Conservation (phyloP, 1,284 basidiomycete species). For the Psilocybe mexicana region DNA sequence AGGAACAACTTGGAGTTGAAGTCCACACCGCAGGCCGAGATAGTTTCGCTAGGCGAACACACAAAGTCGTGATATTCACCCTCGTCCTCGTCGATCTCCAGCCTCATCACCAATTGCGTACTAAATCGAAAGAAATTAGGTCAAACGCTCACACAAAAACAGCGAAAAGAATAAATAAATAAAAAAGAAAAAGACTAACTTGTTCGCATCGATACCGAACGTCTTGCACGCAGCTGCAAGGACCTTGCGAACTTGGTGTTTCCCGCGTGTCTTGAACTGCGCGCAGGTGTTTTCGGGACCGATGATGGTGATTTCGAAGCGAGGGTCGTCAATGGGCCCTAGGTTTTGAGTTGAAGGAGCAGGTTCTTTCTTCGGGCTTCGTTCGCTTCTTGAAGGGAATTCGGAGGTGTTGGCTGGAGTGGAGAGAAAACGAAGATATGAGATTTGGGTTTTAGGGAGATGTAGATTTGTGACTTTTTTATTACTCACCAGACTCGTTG, state of each 20-base stretch:
- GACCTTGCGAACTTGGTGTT: conserved; percentile 44
- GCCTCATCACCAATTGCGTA: conserved; percentile 8
- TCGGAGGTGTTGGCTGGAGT: not conserved
- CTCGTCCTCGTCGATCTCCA: conserved; percentile 11
- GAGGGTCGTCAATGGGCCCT: conserved; percentile 19
- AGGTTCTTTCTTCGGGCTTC: conserved; percentile 6
- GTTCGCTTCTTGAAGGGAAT: not conserved
- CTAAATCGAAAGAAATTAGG: not conserved
- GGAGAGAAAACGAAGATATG: not conserved
- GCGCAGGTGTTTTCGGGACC: conserved; percentile 32
- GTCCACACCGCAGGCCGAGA: conserved; percentile 12
- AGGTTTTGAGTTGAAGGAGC: not conserved
- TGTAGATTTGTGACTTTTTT: too few species aligned
- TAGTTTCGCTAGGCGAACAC: conserved; percentile 16
- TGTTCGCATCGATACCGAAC: conserved; percentile 35
- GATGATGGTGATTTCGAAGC: conserved; percentile 38
- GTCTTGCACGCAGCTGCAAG: conserved; percentile 42
- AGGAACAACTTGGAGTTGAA: conserved; percentile 13
- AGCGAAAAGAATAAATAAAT: not conserved
- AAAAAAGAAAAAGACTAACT: conserved; percentile 27
- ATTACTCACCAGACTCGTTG: too few species aligned
- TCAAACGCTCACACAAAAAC: too few species aligned
- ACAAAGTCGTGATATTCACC: conserved; percentile 11
- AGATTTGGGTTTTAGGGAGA: too few species aligned
- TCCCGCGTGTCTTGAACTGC: conserved; percentile 45